Evolutionary conservation across 1,284 basidiomycete species (phyloP).

Genomic region (Pterulicium gracile): DNA sequence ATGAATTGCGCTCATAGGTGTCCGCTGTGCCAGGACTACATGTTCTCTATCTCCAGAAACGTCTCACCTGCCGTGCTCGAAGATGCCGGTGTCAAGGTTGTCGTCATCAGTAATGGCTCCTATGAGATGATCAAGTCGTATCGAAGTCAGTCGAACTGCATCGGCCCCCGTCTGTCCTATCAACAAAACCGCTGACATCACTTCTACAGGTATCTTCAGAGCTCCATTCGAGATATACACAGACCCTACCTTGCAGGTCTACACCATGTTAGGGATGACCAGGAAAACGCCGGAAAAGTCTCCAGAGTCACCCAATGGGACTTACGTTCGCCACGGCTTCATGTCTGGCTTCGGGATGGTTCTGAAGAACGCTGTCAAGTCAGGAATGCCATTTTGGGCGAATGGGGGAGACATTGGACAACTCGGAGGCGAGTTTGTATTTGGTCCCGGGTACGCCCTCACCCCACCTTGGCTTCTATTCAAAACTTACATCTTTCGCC

Average conservation of each 20-base stretch:
- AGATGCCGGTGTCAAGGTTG: slow-evolving; percentile 36
- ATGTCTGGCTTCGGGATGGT: slow-evolving; percentile 51
- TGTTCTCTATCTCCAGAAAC: slow-evolving; percentile 41
- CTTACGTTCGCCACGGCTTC: slow-evolving; percentile 45
- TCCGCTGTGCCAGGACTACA: slow-evolving; percentile 64
- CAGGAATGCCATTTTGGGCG: slow-evolving; percentile 56
- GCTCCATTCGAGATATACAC: slow-evolving; percentile 53
- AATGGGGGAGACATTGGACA: slow-evolving; percentile 55
- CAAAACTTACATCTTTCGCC: not conserved
- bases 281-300: slow-evolving; percentile 30
- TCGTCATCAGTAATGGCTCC: slow-evolving; percentile 64
- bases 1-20: slow-evolving; percentile 22
- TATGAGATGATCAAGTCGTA: slow-evolving; percentile 52
- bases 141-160: slow-evolving; percentile 38
- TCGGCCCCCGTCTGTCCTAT: not conserved
- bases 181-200: not conserved
- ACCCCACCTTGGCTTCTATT: not conserved
- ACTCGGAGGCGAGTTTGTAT: slow-evolving; percentile 71
- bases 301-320: slow-evolving; percentile 31
- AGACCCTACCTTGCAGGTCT: slow-evolving; percentile 52
- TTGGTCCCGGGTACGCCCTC: slow-evolving; percentile 48
- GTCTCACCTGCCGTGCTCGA: slow-evolving; percentile 30
- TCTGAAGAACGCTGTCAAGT: slow-evolving; percentile 40
- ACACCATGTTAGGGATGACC: slow-evolving; percentile 60
- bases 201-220: slow-evolving; percentile 35